These are phyloP conservation scores for Ophiostoma sp. DNA, from an alignment of 2,329 filamentous ascomycete genomes.

Conservation along the genomic window DNA sequence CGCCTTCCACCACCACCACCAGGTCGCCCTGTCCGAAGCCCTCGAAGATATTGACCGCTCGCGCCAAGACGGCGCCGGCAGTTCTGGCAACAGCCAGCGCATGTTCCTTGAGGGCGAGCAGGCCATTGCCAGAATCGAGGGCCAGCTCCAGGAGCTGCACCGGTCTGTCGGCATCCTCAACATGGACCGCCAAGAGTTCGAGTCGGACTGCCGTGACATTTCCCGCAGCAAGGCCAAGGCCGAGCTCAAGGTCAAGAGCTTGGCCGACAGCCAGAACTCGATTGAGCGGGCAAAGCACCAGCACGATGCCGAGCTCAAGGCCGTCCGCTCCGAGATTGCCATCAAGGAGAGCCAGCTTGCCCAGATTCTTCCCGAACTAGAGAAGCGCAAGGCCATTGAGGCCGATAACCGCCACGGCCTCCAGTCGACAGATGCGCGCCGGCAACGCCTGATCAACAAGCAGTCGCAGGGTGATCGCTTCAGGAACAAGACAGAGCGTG, in stretches of 20 bases:
- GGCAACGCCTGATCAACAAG: constrained; percentile 81
- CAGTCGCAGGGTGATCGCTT: constrained; percentile 86
- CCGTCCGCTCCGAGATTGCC: constrained; percentile 68
- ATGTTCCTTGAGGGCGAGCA: constrained; percentile 74
- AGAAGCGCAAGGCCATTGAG: constrained; percentile 67
- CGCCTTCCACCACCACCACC: constrained; percentile 85
- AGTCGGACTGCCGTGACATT: constrained; percentile 80
- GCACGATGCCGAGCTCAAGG: constrained; percentile 65
- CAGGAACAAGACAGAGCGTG: constrained; percentile 79
- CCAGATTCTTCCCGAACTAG: constrained; percentile 70
- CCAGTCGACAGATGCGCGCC: constrained; percentile 66
- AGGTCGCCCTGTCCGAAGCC: constrained; percentile 68
- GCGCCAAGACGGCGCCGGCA: constrained; percentile 75
- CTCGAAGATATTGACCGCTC: constrained; percentile 79
- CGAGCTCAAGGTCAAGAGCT: constrained; percentile 75
- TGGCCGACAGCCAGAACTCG: constrained; percentile 75
- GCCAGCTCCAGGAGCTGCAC: constrained; percentile 70
- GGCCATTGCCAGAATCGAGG: constrained; percentile 68
- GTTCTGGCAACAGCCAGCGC: constrained; percentile 72
- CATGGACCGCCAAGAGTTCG: constrained; percentile 79
- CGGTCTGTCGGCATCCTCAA: constrained; percentile 79
- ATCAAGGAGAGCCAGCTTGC: constrained; percentile 71
- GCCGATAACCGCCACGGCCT: constrained; percentile 63
- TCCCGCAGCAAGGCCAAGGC: constrained; percentile 76
- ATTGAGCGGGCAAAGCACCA: constrained; percentile 66